Conservation (phyloP, 352 stramenopile species). For the Phytophthora pini region DNA sequence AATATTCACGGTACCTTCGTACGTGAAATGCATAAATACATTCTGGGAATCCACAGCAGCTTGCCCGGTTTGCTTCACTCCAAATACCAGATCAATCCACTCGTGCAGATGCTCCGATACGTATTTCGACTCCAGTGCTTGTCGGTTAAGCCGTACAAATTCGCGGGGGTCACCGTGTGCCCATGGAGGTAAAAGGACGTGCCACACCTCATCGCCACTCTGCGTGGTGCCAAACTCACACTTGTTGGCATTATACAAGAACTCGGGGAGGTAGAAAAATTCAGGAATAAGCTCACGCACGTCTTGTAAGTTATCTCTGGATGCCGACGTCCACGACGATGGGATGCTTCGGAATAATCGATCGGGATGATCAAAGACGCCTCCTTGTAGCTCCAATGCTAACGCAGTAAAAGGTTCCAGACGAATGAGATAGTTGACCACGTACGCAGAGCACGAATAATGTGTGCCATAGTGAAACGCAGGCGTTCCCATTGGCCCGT, state of each 20-base stretch:
- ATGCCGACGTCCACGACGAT: constrained; percentile 95
- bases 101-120: constrained; percentile 96
- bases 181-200: constrained; percentile 95
- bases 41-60: constrained; percentile 94
- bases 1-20: constrained; percentile 84
- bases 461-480: constrained; percentile 98
- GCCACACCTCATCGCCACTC: constrained; percentile 88
- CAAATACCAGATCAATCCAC: constrained; percentile 99
- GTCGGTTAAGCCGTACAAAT: constrained; percentile 96
- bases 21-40: constrained; percentile 89
- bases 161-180: constrained; percentile 91
- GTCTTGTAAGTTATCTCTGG: constrained; percentile 91
- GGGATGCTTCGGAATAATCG: constrained; percentile 96
- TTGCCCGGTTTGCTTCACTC: constrained; percentile 94
- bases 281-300: constrained; percentile 84
- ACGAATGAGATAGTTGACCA: constrained; percentile 97
- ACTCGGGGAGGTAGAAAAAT: constrained; percentile 84
- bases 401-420: constrained; percentile 89
- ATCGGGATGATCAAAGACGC: constrained; percentile 95
- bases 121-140: constrained; percentile 96
- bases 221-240: constrained; percentile 78
- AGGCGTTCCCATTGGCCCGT: constrained; percentile 67
- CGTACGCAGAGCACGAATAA: constrained; percentile 96
- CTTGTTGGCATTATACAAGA: constrained; percentile 79
- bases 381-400: constrained; percentile 71